Percentiles rank a stretch among this genome's conserved stretches.
Conservation (phyloP, 768 basidiomycete species). For the Amanita thiersii region DNA sequence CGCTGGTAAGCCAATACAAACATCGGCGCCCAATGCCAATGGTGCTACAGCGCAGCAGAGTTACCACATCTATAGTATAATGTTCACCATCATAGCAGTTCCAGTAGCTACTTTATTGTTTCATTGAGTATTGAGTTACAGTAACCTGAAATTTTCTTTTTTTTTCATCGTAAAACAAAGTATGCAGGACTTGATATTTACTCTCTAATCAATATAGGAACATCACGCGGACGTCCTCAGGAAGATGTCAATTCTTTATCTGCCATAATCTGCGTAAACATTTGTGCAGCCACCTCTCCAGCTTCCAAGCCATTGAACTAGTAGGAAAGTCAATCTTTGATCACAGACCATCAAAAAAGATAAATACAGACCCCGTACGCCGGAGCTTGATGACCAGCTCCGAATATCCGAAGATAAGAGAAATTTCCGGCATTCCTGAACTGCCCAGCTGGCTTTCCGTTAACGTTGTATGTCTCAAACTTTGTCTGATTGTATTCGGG, state of each 20-base stretch:
- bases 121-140: too few species aligned
- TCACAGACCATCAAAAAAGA: background rate
- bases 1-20: constrained; percentile 1
- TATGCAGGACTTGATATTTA: too few species aligned
- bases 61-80: background rate
- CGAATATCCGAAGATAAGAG: constrained; percentile 46
- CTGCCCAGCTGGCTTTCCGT: constrained; percentile 38
- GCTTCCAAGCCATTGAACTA: constrained; percentile 25
- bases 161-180: too few species aligned
- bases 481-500: constrained; percentile 30
- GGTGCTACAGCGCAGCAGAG: background rate
- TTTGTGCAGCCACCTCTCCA: constrained; percentile 35
- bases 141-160: too few species aligned
- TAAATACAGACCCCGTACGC: constrained; percentile 28
- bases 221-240: too few species aligned
- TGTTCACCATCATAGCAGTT: background rate
- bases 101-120: background rate
- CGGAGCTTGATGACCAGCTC: constrained; percentile 40
- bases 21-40: background rate
- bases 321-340: background rate
- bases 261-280: constrained; percentile 35
- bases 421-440: constrained; percentile 53
- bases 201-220: too few species aligned
- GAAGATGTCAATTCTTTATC: constrained; percentile 15
- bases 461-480: constrained; percentile 42